These are phyloP conservation scores for Fusarium burgessii DNA, from an alignment of 2,329 filamentous ascomycete species.

Conservation along the genomic window DNA sequence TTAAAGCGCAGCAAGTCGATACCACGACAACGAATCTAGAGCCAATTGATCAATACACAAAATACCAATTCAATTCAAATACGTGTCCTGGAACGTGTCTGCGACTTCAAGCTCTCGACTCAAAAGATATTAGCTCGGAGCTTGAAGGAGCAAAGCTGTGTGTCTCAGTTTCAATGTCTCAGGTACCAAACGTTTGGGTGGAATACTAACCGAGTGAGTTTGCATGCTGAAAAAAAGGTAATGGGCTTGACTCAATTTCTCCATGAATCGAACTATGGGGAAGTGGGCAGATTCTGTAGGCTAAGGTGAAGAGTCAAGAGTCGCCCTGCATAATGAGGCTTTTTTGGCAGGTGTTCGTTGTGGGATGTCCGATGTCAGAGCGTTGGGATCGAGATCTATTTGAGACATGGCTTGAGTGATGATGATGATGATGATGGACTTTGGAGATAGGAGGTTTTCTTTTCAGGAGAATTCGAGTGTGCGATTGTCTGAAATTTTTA, in stretches of 20 bases:
- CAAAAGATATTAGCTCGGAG: background rate
- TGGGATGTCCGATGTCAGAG: background rate
- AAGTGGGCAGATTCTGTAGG: constrained; percentile 15
- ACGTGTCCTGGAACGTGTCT: background rate
- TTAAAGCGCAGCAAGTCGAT: constrained; percentile 8
- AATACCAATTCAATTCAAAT: background rate
- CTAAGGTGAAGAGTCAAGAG: background rate
- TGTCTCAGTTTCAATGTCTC: constrained; percentile 35
- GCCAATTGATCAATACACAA: background rate
- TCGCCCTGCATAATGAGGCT: constrained; percentile 31
- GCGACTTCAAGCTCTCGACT: background rate
- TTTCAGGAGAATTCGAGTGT: background rate
- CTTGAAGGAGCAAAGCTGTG: constrained; percentile 28
- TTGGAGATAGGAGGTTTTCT: background rate
- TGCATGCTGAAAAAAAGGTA: constrained; percentile 1
- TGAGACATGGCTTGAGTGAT: background rate
- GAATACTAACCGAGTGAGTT: constrained; percentile 1
- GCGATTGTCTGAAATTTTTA: background rate
- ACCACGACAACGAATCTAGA: constrained; percentile 14
- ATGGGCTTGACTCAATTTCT: constrained; percentile 1
- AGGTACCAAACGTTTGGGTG: constrained; percentile 20
- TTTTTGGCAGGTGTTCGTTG: constrained; percentile 4
- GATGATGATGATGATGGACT: background rate
- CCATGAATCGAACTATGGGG: constrained; percentile 16
- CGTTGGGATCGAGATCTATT: constrained; percentile 22